These are phyloP conservation scores for Kwoniella pini DNA, from an alignment of 768 basidiomycete species.

Conservation along the genomic window DNA sequence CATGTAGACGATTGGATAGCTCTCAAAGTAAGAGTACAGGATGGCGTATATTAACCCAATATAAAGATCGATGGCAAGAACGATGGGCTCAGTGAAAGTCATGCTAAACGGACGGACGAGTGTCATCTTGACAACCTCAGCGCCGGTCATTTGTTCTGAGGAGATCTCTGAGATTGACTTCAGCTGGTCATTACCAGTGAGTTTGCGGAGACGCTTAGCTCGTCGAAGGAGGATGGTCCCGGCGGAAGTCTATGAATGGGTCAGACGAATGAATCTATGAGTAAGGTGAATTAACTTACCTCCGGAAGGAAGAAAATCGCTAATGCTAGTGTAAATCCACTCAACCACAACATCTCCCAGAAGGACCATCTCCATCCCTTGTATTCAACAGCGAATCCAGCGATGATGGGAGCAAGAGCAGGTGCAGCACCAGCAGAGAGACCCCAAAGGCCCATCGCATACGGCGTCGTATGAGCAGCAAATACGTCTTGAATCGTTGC, in stretches of 20 bases:
- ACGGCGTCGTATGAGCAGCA: constrained; percentile 36
- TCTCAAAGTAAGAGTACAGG: constrained; percentile 39
- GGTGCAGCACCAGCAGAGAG: constrained; percentile 48
- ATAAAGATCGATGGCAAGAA: constrained; percentile 30
- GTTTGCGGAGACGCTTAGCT: constrained; percentile 53
- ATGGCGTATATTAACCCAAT: constrained; percentile 36
- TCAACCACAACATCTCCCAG: constrained; percentile 54
- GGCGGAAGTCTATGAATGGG: constrained; percentile 35
- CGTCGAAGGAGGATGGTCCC: constrained; percentile 54
- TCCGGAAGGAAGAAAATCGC: constrained; percentile 54
- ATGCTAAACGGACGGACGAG: constrained; percentile 45
- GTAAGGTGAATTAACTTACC: constrained; percentile 15
- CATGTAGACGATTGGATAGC: constrained; percentile 35
- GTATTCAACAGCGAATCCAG: constrained; percentile 51
- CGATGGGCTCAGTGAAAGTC: constrained; percentile 38
- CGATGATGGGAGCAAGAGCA: constrained; percentile 49
- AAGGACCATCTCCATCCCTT: constrained; percentile 56
- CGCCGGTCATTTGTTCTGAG: constrained; percentile 26
- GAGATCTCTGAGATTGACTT: constrained; percentile 49
- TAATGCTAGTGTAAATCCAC: constrained; percentile 41
- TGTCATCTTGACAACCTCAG: constrained; percentile 33
- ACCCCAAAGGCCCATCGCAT: constrained; percentile 51
- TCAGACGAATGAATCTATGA: background rate
- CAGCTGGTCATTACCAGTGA: constrained; percentile 53
- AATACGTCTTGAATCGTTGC: constrained; percentile 53